Evolutionary conservation across 2,329 filamentous ascomycete species (phyloP).

Genomic region (Xylariaceae sp.): DNA sequence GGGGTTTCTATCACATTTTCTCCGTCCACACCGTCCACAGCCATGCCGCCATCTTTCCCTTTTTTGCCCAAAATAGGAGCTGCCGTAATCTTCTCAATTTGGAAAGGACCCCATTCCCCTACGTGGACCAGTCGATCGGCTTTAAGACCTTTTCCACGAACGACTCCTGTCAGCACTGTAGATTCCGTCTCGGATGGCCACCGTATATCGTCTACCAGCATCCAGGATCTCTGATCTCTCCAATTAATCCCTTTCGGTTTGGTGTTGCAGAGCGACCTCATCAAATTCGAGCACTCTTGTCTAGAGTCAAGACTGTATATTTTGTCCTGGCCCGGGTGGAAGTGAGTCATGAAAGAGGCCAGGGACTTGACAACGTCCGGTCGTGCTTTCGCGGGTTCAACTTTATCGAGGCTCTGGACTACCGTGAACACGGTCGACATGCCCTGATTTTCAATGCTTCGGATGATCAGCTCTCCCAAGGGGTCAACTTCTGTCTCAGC

Average conservation of each 20-base stretch:
- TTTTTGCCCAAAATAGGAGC: constrained; percentile 63
- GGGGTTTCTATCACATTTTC: constrained; percentile 65
- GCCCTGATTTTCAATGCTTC: constrained; percentile 87
- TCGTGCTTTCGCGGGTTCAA: constrained; percentile 76
- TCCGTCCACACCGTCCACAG: constrained; percentile 54
- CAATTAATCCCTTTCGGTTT: constrained; percentile 92
- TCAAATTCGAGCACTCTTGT: constrained; percentile 86
- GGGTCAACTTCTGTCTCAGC: constrained; percentile 79
- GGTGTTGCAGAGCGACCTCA: constrained; percentile 85
- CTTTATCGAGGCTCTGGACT: constrained; percentile 71
- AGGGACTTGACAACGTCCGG: constrained; percentile 74
- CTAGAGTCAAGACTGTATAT: constrained; percentile 82
- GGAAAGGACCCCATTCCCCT: constrained; percentile 90
- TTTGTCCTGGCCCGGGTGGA: constrained; percentile 89
- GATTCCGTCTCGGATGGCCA: constrained; percentile 63
- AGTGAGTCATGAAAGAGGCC: constrained; percentile 89
- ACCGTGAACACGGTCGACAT: constrained; percentile 87
- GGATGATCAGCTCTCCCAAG: constrained; percentile 77
- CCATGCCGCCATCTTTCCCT: constrained; percentile 63
- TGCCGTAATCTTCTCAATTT: constrained; percentile 82
- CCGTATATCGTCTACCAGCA: constrained; percentile 78
- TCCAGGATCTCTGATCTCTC: constrained; percentile 94
- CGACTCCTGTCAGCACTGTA: constrained; percentile 75
- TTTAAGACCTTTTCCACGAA: constrained; percentile 82
- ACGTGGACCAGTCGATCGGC: constrained; percentile 86